Evolutionary conservation across 306 rosid genomes (phyloP), one percentile per base, ranked within the genome.

Genomic region (Cicer cuneatum): DNA sequence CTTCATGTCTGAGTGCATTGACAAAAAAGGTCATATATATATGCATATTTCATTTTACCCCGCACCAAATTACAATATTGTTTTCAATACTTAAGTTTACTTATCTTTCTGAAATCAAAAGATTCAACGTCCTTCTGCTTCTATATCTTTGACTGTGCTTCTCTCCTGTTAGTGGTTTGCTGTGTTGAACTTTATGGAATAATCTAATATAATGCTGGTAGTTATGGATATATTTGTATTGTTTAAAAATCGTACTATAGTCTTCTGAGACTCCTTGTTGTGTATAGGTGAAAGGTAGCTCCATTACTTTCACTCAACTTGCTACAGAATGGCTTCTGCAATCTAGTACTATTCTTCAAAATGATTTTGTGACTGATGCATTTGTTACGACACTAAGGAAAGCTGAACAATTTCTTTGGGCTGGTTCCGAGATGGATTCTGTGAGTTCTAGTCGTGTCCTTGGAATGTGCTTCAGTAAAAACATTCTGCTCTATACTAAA

Each of bases 401-500:
- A 79, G 93, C 98, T 80, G 96, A 94, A 74, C 98, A 94, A 79
- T 92, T 91, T 83, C 86, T 94, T 63, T 94, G 98, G 98, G 98
- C 95, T 81, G 97, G 98, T 80, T 84, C 90, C 13, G 98, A 94
- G 87, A 90, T 91, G 96, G 90, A 94, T 86, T 81, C 85, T 71
- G 98, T 94, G 78, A 87, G 97, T 87, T 73, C 78, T 60, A 35
- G 53, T 38, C 75, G 62, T 75, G 78, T 42, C 77, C 76, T 56
- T 54, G 47, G 21, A 49, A 71, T 71, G 59, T 52, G 66, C 65
- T 75, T 41, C 67, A 67, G 29, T 61, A 59, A 39, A 52, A 56
- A 33, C 60, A 35, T 33, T 66, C 53, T 52, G 47, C 61, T 35
- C 52, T 64, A 18, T 48, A 58, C 65, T n/a, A 41, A 41, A 69